Conservation (phyloP, 805 yeast species). For the Lipomyces kockii region DNA sequence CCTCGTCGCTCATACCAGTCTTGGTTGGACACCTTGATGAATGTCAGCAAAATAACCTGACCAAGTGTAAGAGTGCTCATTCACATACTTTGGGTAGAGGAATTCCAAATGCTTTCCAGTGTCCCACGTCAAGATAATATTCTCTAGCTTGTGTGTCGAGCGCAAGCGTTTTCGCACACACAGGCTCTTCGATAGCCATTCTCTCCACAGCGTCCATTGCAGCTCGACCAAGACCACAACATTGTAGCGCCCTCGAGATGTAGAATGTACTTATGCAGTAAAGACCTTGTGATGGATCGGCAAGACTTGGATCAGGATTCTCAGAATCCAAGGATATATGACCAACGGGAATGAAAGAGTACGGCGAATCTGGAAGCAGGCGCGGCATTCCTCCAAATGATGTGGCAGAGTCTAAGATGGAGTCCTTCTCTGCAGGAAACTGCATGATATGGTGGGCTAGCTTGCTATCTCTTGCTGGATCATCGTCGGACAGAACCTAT, state of each 20-base stretch:
- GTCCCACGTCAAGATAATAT: too few species aligned
- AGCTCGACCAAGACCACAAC: neutral
- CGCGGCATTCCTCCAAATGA: neutral
- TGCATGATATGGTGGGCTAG: neutral
- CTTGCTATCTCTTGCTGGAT: neutral
- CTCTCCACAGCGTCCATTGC: neutral
- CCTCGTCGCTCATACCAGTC: too few species aligned
- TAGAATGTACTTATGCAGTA: conserved; percentile 1
- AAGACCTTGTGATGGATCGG: neutral
- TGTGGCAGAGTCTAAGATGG: neutral
- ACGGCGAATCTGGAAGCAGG: neutral
- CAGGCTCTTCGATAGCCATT: neutral
- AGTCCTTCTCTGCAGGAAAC: neutral
- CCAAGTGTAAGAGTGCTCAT: too few species aligned
- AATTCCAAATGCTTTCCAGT: too few species aligned
- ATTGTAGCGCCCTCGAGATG: neutral
- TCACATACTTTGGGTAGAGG: too few species aligned
- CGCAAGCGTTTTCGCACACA: too few species aligned
- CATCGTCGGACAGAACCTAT: neutral
- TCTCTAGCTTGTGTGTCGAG: too few species aligned
- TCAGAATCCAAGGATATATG: neutral
- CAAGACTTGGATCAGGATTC: neutral
- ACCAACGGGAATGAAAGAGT: neutral
- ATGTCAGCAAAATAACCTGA: too few species aligned
- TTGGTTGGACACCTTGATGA: too few species aligned